phyloP scores from a whole-genome alignment of 805 yeast genomes.

The Pichia gijzeniarum region DNA sequence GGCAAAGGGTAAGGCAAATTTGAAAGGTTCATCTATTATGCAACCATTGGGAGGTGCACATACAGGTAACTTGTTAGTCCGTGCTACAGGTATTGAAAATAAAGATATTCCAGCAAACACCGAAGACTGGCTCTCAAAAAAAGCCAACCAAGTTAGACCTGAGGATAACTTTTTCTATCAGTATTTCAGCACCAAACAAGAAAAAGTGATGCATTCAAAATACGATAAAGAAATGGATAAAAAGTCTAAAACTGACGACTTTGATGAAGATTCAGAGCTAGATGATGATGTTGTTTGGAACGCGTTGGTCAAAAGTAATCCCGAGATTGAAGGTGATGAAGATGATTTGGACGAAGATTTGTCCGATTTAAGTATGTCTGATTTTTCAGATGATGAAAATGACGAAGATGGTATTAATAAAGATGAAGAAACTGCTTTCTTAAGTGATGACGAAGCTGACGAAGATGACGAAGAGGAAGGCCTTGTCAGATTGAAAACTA shows the following conservation, averaged over 20 bases:
- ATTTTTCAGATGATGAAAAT: conserved; percentile 29
- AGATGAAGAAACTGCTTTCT: neutral
- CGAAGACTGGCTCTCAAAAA: conserved; percentile 72
- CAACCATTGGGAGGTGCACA: conserved; percentile 91
- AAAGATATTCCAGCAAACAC: conserved; percentile 65
- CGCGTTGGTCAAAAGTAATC: conserved; percentile 52
- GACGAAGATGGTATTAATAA: conserved; percentile 22
- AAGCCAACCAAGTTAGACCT: conserved; percentile 62
- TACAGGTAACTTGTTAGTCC: conserved; percentile 62
- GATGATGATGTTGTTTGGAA: conserved; percentile 54
- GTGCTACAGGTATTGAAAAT: conserved; percentile 39
- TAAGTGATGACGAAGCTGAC: conserved; percentile 20
- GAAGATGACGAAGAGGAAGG: conserved; percentile 31
- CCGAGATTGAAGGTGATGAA: conserved; percentile 48
- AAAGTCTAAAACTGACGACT: conserved; percentile 38
- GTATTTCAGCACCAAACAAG: conserved; percentile 65
- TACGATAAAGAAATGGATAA: conserved; percentile 40
- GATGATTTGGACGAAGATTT: conserved; percentile 31
- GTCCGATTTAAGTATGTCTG: conserved; percentile 35
- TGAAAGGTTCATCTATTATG: conserved; percentile 93
- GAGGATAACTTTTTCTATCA: conserved; percentile 86
- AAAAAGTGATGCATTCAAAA: conserved; percentile 30
- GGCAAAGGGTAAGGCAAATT: conserved; percentile 66
- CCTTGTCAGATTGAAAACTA: conserved; percentile 17
- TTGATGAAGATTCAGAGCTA: conserved; percentile 37